Base-by-base conservation (phyloP, 2,329 filamentous ascomycete species). In the Pyrenochaeta sp. region DNA sequence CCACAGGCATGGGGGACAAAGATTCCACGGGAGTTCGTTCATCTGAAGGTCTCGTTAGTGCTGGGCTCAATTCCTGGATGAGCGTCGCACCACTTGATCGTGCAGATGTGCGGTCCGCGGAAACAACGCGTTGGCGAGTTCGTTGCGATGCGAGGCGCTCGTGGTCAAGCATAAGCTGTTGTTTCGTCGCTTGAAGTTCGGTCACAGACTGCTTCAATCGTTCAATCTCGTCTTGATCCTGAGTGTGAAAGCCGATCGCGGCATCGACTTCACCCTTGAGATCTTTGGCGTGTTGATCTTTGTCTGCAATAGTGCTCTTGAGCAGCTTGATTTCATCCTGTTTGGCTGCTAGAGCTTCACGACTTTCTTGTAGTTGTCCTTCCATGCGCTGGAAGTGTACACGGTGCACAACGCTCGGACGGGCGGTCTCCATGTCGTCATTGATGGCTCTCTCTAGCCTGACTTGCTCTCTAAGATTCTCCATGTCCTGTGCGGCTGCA, bases 351-450 rank as follows among this genome's bases (percentile, higher is more conserved):
- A 72, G 56, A 3, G 53, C 49, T 18, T 67, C 55, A 18, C 58
- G 63, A 17, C 57, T 56, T 23, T 73, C 71, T 21, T 64, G 66
- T 2, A 74, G 49, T 18, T 74, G 63, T 2, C 63, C 64, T 49
- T 74, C 71, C 68, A 74, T 64, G 7, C 69, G 60, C 45, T 72
- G 70, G 29, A 72, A 72, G 23, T 74, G 72, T 21, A 67, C 71
- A 23, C 63, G 66, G 43, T 75, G 71, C 4, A 73, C 68, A 1
- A 72, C 40, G 39, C 67, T 72, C 2, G 70, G 69, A n/a, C 69
- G 63, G 6, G 68, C 71, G 10, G 56, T 60, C 30, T 70, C 66
- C 60, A 68, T 64, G 18, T 73, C 71, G 27, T 64, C 54, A 27
- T 64, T 68, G 45, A 69, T 66, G 0, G 66, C 54, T 29, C 69